Base-by-base conservation (phyloP, 768 basidiomycete genomes). In the Leccinum obscurum region DNA sequence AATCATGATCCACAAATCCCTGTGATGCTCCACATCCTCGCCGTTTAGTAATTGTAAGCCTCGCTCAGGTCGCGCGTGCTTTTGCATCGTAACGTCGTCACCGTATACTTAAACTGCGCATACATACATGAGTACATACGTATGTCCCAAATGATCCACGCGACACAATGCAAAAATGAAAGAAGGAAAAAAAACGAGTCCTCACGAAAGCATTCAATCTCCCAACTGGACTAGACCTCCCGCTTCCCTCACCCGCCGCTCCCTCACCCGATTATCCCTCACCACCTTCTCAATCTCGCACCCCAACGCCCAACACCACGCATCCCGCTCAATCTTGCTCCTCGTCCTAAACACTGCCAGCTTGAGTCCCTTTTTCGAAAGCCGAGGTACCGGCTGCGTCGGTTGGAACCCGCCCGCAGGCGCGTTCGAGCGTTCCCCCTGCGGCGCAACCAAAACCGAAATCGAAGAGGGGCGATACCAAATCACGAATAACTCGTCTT, bases 291-390 rank as follows among this genome's bases (percentile, higher is more conserved):
- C 94, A 62, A 97, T 93, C 76, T 96, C 93, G 50, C 83, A 84
- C 62, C 92, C 94, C 65, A 98, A 75, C 1, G 92, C 93, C 90
- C 92, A 97, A 66, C 93, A 93, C 95, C 95, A 98, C 30, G 88
- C 82, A 72, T 98, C 95, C 30, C 95, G 79, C 74, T 98, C 96
- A 39, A 98, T 78, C 75, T 87, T 86, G 69, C 86, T 93, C 70
- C 94, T 80, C 55, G 89, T 86, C 62, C 86, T 82, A 65, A 90
- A 88, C 2, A 94, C 81, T 15, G 82, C 66, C 57, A 86, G 65
- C 70, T 88, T 87, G 61, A 84, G 77, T 66, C 85, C 86, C 60
- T 77, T 80, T 54, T 48, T 70, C 50, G 80, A 85, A 56, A 87
- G 75, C 26, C 76, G 70, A 34, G 83, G 92, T 35, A 86, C 64